Evolutionary conservation across 192 early-diverging fungal species (phyloP).

Genomic region (Anaeromyces robustus): DNA sequence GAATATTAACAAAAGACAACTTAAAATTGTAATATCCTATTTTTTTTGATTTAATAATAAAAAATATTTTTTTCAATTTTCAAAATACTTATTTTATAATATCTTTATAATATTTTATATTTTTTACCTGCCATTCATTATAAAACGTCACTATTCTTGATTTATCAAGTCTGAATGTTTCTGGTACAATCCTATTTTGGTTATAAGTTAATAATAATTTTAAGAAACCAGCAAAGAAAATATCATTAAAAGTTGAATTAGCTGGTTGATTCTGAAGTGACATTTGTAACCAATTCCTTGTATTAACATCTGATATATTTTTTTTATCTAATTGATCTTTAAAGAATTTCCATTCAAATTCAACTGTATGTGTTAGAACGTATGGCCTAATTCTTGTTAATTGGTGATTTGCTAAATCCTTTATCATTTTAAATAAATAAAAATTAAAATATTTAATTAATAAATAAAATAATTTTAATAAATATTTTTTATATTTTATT

Average conservation of each 20-base stretch:
- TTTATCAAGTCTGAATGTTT: neutral
- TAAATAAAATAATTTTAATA: too few species aligned
- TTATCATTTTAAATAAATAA: neutral
- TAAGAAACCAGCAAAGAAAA: neutral
- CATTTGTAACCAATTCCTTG: neutral
- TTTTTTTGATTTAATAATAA: too few species aligned
- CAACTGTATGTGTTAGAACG: constrained; percentile 45
- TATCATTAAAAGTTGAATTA: neutral
- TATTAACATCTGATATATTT: neutral
- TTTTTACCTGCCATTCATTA: neutral
- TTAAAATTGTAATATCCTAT: neutral
- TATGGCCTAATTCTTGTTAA: constrained; percentile 46
- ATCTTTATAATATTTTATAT: too few species aligned
- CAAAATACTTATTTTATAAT: too few species aligned
- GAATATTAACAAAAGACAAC: neutral
- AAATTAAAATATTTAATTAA: too few species aligned
- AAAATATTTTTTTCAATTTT: too few species aligned
- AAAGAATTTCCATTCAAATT: constrained; percentile 56
- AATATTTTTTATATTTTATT: too few species aligned
- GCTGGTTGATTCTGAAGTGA: neutral
- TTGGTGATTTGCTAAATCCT: constrained; percentile 51
- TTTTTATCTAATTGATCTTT: constrained; percentile 4
- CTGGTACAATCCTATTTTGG: neutral
- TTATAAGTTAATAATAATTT: neutral
- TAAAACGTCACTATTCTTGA: neutral